Conservation (phyloP, 768 basidiomycete genomes). For the Russula brevipes region DNA sequence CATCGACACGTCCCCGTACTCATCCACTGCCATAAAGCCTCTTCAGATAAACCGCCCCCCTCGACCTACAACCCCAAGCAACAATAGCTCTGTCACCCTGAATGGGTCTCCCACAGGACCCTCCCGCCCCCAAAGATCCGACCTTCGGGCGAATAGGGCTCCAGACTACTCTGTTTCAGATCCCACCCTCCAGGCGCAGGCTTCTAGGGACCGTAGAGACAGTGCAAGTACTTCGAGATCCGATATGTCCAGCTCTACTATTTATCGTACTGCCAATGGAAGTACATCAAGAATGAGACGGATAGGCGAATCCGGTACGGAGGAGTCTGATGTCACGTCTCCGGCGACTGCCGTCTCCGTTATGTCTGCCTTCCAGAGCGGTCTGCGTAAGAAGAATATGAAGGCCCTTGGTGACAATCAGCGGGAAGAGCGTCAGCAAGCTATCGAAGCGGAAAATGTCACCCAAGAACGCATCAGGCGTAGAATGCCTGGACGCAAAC, state of each 20-base stretch:
- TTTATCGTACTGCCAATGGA: constrained; percentile 19
- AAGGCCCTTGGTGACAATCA: constrained; percentile 52
- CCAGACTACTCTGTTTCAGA: constrained; percentile 15
- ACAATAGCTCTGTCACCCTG: constrained; percentile 18
- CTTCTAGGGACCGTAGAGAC: constrained; percentile 20
- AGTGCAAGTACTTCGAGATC: constrained; percentile 25
- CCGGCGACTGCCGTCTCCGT: constrained; percentile 37
- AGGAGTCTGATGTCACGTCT: constrained; percentile 18
- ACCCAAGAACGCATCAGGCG: constrained; percentile 67
- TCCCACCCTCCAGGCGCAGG: not conserved
- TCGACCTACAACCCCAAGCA: constrained; percentile 25
- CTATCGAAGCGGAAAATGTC: constrained; percentile 57
- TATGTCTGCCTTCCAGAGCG: constrained; percentile 66
- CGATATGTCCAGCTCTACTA: constrained; percentile 16
- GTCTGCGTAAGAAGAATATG: constrained; percentile 49
- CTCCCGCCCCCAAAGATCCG: constrained; percentile 25
- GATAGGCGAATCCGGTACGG: constrained; percentile 11
- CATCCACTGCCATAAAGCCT: constrained; percentile 16
- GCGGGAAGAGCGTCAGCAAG: constrained; percentile 55
- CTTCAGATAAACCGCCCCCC: constrained; percentile 24
- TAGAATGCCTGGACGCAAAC: constrained; percentile 53
- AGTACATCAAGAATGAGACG: constrained; percentile 16
- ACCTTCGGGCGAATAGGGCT: constrained; percentile 14
- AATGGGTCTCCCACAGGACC: constrained; percentile 22
- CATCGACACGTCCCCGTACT: constrained; percentile 3